phyloP scores from a whole-genome alignment of 2,329 filamentous ascomycete genomes.

The Ophiosphaerella korrae region DNA sequence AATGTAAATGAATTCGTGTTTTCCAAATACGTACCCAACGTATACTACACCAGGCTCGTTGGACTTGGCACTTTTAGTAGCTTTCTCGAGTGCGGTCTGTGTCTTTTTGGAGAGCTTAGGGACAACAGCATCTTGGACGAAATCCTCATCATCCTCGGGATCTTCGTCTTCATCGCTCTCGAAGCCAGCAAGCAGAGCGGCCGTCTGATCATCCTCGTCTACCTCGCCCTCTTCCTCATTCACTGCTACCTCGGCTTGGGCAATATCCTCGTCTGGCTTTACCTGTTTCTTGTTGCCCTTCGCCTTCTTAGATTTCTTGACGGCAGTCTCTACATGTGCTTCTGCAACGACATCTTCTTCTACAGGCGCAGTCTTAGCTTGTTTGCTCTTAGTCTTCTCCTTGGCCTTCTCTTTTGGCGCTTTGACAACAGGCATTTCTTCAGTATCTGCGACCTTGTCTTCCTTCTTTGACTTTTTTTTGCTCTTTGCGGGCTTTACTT shows the following conservation, averaged over 20 bases:
- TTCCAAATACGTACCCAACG: slow-evolving; percentile 63
- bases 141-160: slow-evolving; percentile 39
- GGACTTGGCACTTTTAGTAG: slow-evolving; percentile 56
- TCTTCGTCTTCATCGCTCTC: slow-evolving; percentile 53
- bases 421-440: slow-evolving; percentile 11
- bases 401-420: slow-evolving; percentile 27
- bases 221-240: slow-evolving; percentile 25
- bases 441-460: slow-evolving; percentile 14
- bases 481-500: slow-evolving; percentile 40
- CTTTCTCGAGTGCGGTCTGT: slow-evolving; percentile 55
- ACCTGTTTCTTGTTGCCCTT: slow-evolving; percentile 30
- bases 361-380: slow-evolving; percentile 17
- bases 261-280: slow-evolving; percentile 22
- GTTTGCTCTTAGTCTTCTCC: slow-evolving; percentile 25
- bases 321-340: slow-evolving; percentile 11
- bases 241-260: slow-evolving; percentile 14
- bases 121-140: slow-evolving; percentile 45
- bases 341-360: slow-evolving; percentile 14
- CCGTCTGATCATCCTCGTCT: slow-evolving; percentile 55
- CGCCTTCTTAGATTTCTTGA: slow-evolving; percentile 27
- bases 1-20: neutral
- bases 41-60: slow-evolving; percentile 80
- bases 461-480: slow-evolving; percentile 45
- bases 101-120: slow-evolving; percentile 34
- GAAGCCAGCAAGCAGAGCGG: slow-evolving; percentile 58